Conservation (phyloP, 2,329 filamentous ascomycete genomes). For the Phyllosticta citrichinensis region DNA sequence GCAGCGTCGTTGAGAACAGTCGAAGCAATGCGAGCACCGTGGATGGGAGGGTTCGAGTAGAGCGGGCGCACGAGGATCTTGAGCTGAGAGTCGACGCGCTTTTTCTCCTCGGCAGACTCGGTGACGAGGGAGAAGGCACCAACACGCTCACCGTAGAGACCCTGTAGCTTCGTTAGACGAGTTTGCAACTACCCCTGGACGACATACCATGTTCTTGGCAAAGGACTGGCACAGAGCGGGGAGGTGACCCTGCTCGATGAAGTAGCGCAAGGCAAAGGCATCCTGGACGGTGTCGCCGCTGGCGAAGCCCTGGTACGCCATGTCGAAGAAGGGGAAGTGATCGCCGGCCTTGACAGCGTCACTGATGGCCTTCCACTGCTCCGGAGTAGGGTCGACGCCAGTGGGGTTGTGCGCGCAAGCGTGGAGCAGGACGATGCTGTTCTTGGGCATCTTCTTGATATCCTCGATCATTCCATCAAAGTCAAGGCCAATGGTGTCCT, state of each 20-base stretch:
- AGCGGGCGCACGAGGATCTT: conserved; percentile 95
- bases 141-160: conserved; percentile 96
- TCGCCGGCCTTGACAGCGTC: conserved; percentile 72
- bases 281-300: conserved; percentile 86
- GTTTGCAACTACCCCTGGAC: neutral
- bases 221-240: conserved; percentile 86
- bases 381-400: conserved; percentile 81
- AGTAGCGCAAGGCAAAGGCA: conserved; percentile 87
- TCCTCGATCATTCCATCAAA: conserved; percentile 89
- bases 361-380: conserved; percentile 90
- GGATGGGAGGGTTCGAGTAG: conserved; percentile 96
- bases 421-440: conserved; percentile 87
- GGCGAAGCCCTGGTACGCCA: conserved; percentile 98
- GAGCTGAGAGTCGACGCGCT: conserved; percentile 91
- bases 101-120: conserved; percentile 79
- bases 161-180: conserved; percentile 38
- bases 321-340: conserved; percentile 97
- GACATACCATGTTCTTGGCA: conserved; percentile 91
- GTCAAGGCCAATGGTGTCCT: conserved; percentile 95
- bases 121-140: conserved; percentile 92
- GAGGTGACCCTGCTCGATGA: conserved; percentile 84
- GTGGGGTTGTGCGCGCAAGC: conserved; percentile 98
- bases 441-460: conserved; percentile 77
- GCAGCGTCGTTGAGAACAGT: conserved; percentile 79
- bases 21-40: conserved; percentile 88